phyloP scores from a whole-genome alignment of 805 yeast species.

The Starmerella powellii region DNA sequence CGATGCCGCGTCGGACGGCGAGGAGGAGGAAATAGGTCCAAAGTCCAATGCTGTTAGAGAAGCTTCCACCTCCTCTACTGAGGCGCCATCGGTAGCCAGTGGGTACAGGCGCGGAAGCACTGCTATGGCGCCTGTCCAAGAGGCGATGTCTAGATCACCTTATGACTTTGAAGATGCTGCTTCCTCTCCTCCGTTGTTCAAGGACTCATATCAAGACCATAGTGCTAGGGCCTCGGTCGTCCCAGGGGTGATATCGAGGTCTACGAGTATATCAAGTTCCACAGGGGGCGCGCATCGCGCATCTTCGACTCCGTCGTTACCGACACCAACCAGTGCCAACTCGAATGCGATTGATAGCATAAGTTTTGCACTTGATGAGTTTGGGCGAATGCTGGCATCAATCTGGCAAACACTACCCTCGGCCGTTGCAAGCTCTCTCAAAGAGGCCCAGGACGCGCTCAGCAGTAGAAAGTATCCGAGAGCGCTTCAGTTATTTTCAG shows the following conservation, averaged over 20 bases:
- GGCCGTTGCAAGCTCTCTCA: not conserved
- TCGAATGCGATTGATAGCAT: conserved; percentile 4
- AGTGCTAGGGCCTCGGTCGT: too few species aligned
- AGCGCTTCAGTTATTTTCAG: not conserved
- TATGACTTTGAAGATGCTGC: not conserved
- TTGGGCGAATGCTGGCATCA: not conserved
- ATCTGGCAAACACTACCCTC: conserved; percentile 1
- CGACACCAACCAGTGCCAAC: conserved; percentile 1
- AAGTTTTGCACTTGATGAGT: conserved; percentile 3
- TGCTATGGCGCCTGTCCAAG: too few species aligned
- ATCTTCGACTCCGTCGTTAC: not conserved
- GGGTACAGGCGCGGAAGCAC: too few species aligned
- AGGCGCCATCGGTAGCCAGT: too few species aligned
- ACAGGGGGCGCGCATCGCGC: too few species aligned
- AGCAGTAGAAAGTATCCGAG: not conserved
- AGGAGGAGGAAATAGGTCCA: conserved; percentile 4
- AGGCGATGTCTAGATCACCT: not conserved
- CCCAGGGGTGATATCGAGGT: too few species aligned
- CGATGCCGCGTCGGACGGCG: conserved; percentile 4
- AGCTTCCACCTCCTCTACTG: not conserved
- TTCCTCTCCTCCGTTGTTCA: conserved; percentile 2
- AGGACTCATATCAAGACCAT: conserved; percentile 10
- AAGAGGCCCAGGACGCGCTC: not conserved
- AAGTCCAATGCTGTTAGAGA: not conserved
- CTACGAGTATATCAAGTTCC: too few species aligned